phyloP scores from a whole-genome alignment of 1,139 yeast genomes.

The Magnusiomyces ingens region DNA sequence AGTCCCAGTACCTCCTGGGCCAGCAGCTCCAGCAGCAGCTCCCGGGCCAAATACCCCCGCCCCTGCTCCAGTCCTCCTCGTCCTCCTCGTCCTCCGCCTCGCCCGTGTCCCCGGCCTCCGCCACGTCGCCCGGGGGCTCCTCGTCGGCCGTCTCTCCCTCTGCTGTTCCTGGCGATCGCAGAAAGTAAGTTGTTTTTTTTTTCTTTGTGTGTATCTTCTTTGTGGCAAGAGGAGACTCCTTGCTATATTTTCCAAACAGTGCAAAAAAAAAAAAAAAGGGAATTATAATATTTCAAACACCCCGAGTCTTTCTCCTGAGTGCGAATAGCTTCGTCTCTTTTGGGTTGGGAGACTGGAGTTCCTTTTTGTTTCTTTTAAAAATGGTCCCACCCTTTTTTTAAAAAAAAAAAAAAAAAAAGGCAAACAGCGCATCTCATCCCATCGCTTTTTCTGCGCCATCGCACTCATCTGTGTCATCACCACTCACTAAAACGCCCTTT shows the following conservation, averaged over 20 bases:
- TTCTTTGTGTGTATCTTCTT: neutral
- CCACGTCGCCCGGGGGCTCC: neutral
- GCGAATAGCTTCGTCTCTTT: too few species aligned
- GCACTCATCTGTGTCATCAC: neutral
- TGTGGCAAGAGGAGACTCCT: neutral
- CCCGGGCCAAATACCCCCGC: neutral
- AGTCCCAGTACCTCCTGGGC: neutral
- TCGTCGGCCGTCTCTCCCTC: constrained; percentile 3
- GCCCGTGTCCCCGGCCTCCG: constrained; percentile 1
- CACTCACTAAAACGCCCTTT: constrained; percentile 2
- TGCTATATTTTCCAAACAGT: neutral
- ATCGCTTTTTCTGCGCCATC: neutral
- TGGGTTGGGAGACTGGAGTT: too few species aligned
- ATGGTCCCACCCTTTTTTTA: too few species aligned
- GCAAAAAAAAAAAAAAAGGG: neutral
- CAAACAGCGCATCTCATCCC: neutral
- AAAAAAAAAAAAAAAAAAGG: too few species aligned
- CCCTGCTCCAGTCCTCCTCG: neutral
- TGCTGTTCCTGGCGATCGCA: constrained; percentile 3
- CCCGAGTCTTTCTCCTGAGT: too few species aligned
- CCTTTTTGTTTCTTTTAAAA: too few species aligned
- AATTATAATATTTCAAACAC: too few species aligned
- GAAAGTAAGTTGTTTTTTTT: constrained; percentile 8
- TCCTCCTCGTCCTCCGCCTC: neutral
- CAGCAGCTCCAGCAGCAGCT: neutral